Conservation (phyloP, 129 eudicot species). For the Arctium lappa region DNA sequence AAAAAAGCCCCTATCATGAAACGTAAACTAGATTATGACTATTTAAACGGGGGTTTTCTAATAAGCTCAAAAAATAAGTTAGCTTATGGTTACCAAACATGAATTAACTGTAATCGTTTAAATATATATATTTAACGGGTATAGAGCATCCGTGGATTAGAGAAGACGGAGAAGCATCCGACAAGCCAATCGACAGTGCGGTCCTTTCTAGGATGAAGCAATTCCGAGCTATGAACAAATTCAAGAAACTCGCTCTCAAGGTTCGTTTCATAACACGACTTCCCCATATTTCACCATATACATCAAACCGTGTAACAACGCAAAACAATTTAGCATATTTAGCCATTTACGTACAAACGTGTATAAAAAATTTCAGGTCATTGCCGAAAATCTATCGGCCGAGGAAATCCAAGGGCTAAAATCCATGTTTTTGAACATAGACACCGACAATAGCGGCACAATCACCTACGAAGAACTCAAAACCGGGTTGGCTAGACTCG, state of each 20-base stretch:
- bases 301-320: background rate
- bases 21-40: background rate
- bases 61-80: background rate
- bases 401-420: conserved; percentile 94
- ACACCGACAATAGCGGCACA: conserved; percentile 83
- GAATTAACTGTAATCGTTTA: background rate
- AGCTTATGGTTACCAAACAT: background rate
- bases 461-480: conserved; percentile 87
- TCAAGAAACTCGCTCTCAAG: conserved; percentile 95
- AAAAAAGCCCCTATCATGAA: background rate
- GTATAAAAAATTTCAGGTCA: conserved; percentile 44
- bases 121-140: background rate
- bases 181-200: conserved; percentile 90
- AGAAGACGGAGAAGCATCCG: conserved; percentile 95
- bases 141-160: conserved; percentile 94
- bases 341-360: background rate
- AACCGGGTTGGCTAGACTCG: conserved; percentile 87
- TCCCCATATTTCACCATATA: background rate
- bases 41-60: background rate
- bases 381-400: conserved; percentile 80
- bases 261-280: conserved; percentile 21
- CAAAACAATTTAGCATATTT: background rate
- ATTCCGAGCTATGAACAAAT: conserved; percentile 96
- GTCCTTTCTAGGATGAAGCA: conserved; percentile 97
- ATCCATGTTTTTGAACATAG: conserved; percentile 85